Conservation (phyloP, 1,284 basidiomycete species). For the Lentinula novae-zelandiae region DNA sequence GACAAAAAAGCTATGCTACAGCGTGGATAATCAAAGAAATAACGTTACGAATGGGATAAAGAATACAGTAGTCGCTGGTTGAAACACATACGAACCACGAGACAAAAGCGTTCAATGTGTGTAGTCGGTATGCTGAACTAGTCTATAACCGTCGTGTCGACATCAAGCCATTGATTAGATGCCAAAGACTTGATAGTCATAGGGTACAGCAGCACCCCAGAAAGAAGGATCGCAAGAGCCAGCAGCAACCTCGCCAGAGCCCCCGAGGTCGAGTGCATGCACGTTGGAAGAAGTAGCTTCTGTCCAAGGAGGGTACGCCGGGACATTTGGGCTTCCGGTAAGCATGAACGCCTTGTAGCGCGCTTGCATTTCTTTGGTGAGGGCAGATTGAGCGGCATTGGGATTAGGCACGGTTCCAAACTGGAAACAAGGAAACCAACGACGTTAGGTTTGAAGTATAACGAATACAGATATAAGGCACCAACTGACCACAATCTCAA, state of each 20-base stretch:
- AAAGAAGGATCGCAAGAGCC: conserved; percentile 61
- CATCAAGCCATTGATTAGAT: conserved; percentile 29
- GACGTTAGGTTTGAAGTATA: neutral
- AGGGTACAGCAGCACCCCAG: conserved; percentile 61
- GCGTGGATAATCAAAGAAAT: neutral
- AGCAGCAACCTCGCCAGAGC: conserved; percentile 41
- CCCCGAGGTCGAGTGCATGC: conserved; percentile 54
- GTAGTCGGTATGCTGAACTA: too few species aligned
- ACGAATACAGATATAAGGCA: neutral
- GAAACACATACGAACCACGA: neutral
- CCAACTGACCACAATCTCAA: conserved; percentile 63
- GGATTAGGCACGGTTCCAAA: conserved; percentile 66
- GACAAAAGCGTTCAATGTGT: neutral
- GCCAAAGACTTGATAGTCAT: conserved; percentile 67
- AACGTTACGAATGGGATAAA: neutral
- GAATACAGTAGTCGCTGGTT: neutral
- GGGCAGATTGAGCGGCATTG: conserved; percentile 48
- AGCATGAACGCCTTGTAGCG: conserved; percentile 66
- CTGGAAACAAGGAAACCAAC: conserved; percentile 26
- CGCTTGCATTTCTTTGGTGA: conserved; percentile 62
- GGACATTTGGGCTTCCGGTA: conserved; percentile 57
- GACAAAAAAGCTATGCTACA: neutral
- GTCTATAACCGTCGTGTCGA: too few species aligned
- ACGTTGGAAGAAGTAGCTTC: conserved; percentile 46
- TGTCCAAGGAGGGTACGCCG: conserved; percentile 43